Base-by-base conservation (phyloP, 306 rosid genomes). In the Quercus glauca region DNA sequence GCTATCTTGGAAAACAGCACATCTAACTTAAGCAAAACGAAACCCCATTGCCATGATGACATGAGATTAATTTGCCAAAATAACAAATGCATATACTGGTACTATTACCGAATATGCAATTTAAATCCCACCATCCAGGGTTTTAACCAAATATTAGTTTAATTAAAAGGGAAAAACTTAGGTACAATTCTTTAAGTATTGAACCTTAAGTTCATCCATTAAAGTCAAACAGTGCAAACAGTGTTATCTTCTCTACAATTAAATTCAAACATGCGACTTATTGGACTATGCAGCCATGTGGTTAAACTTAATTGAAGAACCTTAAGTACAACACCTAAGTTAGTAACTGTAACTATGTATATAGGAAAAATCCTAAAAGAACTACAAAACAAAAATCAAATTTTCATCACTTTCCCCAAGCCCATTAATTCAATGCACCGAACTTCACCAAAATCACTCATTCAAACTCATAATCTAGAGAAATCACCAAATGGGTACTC, bases 391-490 rank as follows among this genome's bases (percentile, higher is more conserved):
- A 79, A 60, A 5, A 17, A 17, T 67, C 71, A n/a, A 9, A 75
- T 29, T 78, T 79, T 53, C 69, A 73, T 20, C 12, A 71, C 45
- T 35, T 56, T 61, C 43, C 65, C 31, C 14, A 12, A 59, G 12
- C 26, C 65, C 23, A 59, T 59, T 28, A 59, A 59, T 59, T 23
- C 65, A 23, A 35, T 19, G 35, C 15, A 68, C 28, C 26, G 2
- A 35, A 35, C 23, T 64, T 43, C 28, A 61, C 69, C 71, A 83
- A 64, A 77, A 72, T 77, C 5, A 69, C 58, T 64, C 20, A 85
- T 31, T 69, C 69, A 63, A 61, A 79, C 56, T 69, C 15, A 56
- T 21, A 83, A 11, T 79, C 19, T 5, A 69, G 76, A 33, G 73
- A 45, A 77, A 45, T 1, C 19, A 74, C 23, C 67, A 55, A 73